Conservation (phyloP, 257 asterid genomes). For the Nicotiana obtusifolia region DNA sequence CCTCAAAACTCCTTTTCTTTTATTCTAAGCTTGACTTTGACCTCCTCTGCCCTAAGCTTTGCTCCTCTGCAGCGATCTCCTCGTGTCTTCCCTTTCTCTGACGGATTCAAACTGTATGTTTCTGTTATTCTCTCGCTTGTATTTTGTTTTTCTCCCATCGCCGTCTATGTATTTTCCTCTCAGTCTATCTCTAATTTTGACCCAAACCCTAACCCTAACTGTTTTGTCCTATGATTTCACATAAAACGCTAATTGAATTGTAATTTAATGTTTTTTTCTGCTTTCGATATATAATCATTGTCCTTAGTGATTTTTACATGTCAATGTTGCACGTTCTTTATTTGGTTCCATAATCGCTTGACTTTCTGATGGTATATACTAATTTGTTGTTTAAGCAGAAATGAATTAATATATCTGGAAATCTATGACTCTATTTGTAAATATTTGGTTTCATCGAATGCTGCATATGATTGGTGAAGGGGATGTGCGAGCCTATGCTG, state of each 20-base stretch:
- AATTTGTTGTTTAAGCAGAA: background rate
- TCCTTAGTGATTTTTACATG: background rate
- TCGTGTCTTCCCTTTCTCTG: background rate
- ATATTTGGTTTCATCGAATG: background rate
- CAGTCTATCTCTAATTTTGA: background rate
- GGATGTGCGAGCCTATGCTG: background rate
- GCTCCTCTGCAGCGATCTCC: slow-evolving; percentile 3
- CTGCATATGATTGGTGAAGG: background rate
- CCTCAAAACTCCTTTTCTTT: background rate
- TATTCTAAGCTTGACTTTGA: background rate
- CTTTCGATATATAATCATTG: background rate
- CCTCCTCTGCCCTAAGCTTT: background rate
- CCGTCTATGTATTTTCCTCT: background rate
- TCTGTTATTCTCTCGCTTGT: background rate
- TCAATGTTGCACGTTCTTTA: background rate
- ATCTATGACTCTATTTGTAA: background rate
- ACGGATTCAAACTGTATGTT: background rate
- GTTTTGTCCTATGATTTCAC: background rate
- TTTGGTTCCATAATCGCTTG: background rate
- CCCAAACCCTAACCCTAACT: slow-evolving; percentile 7
- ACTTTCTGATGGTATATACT: background rate
- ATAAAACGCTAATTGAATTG: background rate
- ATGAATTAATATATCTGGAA: background rate
- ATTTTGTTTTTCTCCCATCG: background rate
- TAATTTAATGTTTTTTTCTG: background rate